phyloP scores from a whole-genome alignment of 805 yeast genomes.

The Candida adriatica region DNA sequence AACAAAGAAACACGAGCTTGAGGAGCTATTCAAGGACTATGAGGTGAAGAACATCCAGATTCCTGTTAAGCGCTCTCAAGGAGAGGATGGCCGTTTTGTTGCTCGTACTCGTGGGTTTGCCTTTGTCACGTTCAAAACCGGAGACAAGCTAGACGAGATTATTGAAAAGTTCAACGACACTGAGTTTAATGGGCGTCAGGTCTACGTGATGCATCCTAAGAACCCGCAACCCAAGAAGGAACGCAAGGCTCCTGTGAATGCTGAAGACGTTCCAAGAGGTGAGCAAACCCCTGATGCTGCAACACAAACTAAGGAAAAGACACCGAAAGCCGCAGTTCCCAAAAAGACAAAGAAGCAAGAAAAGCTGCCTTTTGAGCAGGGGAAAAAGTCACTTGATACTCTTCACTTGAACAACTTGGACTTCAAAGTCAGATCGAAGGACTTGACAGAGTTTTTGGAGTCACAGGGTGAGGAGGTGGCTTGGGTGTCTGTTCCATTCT shows the following conservation, averaged over 20 bases:
- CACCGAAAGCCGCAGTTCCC: background rate
- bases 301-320: slow-evolving; percentile 35
- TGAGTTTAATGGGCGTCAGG: slow-evolving; percentile 38
- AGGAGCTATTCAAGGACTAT: slow-evolving; percentile 42
- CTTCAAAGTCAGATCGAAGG: slow-evolving; percentile 50
- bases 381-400: slow-evolving; percentile 40
- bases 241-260: slow-evolving; percentile 24
- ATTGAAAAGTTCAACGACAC: slow-evolving; percentile 35
- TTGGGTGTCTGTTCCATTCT: slow-evolving; percentile 55
- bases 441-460: slow-evolving; percentile 42
- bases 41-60: slow-evolving; percentile 41
- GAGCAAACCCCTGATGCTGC: too few relatives aligned
- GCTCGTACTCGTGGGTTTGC: slow-evolving; percentile 48
- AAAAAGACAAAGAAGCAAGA: slow-evolving; percentile 17
- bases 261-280: too few relatives aligned
- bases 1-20: slow-evolving; percentile 48
- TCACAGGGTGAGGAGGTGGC: slow-evolving; percentile 40
- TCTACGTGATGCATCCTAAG: slow-evolving; percentile 47
- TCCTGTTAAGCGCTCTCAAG: slow-evolving; percentile 37
- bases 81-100: slow-evolving; percentile 28
- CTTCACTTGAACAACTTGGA: slow-evolving; percentile 58
- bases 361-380: slow-evolving; percentile 29
- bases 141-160: slow-evolving; percentile 36
- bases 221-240: slow-evolving; percentile 26
- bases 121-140: slow-evolving; percentile 43